Conservation (phyloP, 768 basidiomycete species). For the Mycena rebaudengoi region DNA sequence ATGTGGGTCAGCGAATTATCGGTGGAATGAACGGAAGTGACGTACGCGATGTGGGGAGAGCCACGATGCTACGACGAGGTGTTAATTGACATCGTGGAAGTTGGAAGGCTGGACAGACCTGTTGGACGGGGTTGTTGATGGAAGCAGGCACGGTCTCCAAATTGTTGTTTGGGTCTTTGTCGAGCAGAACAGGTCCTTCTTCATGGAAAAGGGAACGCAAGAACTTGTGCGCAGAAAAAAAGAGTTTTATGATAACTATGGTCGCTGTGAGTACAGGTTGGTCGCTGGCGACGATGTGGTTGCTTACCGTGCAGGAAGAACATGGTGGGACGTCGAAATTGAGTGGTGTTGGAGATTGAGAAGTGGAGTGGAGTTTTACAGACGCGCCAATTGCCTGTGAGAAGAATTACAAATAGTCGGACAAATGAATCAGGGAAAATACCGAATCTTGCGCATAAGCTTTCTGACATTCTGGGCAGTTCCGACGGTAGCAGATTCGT, state of each 20-base stretch:
- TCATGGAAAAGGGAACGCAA: not conserved
- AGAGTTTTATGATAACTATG: not conserved
- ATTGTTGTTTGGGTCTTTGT: not conserved
- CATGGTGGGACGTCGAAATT: not conserved
- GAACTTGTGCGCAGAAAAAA: not conserved
- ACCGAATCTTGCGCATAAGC: not conserved
- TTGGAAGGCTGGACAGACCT: not conserved
- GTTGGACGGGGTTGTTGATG: not conserved
- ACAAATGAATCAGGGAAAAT: not conserved
- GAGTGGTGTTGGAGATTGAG: not conserved
- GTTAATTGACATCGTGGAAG: not conserved
- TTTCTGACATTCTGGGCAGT: not conserved
- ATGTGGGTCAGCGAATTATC: not conserved
- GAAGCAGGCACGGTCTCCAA: not conserved
- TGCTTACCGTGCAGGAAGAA: not conserved
- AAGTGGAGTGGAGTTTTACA: not conserved
- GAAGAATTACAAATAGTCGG: not conserved
- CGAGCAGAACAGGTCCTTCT: not conserved
- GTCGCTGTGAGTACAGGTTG: not conserved
- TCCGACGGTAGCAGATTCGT: not conserved
- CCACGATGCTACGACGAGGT: not conserved
- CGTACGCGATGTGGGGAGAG: not conserved
- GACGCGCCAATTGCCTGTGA: not conserved
- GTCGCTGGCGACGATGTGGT: not conserved
- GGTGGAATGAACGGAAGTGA: not conserved